A percentile compares a stretch with the other conserved stretches of the same genome.
These are phyloP conservation scores for Verbascum thapsus DNA, from an alignment of 257 asterid species.

Conservation along the genomic window DNA sequence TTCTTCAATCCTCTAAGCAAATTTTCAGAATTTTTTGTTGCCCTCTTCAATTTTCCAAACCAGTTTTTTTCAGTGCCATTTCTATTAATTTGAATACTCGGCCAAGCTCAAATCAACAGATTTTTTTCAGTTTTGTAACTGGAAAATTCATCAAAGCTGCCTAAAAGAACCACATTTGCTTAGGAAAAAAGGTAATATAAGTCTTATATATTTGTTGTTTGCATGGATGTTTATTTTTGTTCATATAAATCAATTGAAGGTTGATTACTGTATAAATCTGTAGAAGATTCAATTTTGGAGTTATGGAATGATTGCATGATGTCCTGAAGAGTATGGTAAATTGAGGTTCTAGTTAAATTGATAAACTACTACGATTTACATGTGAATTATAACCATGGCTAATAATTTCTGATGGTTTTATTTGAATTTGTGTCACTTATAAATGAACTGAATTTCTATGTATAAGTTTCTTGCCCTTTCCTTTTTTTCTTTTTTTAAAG, in stretches of 20 bases:
- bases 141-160: slow-evolving; percentile 26
- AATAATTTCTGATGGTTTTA: neutral
- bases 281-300: neutral
- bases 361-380: slow-evolving; percentile 35
- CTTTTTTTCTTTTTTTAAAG: neutral
- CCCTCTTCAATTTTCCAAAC: slow-evolving; percentile 19
- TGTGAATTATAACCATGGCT: slow-evolving; percentile 31
- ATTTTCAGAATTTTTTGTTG: neutral
- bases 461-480: neutral
- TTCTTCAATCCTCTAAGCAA: slow-evolving; percentile 11
- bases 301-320: slow-evolving; percentile 38
- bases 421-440: no score
- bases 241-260: slow-evolving; percentile 1
- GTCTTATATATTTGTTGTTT: neutral
- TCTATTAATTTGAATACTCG: slow-evolving; percentile 29
- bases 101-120: slow-evolving; percentile 8
- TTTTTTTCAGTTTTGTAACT: neutral
- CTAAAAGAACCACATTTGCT: slow-evolving; percentile 21
- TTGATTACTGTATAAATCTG: slow-evolving; percentile 26
- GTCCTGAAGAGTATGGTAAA: slow-evolving; percentile 30
- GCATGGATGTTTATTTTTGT: slow-evolving; percentile 21
- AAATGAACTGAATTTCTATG: neutral
- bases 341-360: slow-evolving; percentile 33
- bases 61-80: slow-evolving; percentile 15
- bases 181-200: slow-evolving; percentile 25